phyloP scores from a whole-genome alignment of 176 grass and related monocot species.

The Oryza coarctata region DNA sequence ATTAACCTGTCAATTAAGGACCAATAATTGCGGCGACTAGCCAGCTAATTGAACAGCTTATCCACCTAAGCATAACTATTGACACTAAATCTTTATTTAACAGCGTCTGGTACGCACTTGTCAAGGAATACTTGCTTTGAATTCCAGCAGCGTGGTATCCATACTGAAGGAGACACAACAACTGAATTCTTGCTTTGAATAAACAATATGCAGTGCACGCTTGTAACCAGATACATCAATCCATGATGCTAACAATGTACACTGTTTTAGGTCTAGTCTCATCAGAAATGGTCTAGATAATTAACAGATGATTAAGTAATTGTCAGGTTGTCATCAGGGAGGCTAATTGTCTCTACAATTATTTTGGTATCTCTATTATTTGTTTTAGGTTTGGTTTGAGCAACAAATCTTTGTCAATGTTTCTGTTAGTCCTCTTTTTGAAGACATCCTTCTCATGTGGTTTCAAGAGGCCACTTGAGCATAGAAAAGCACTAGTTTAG shows the following conservation, averaged over 20 bases:
- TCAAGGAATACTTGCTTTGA: neutral
- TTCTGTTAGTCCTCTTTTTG: neutral
- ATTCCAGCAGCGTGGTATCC: neutral
- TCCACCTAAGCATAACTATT: neutral
- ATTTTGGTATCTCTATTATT: neutral
- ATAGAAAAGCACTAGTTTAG: conserved; percentile 3
- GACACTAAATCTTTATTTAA: neutral
- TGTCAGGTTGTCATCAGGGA: neutral
- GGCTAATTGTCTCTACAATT: neutral
- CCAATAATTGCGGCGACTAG: neutral
- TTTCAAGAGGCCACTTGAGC: conserved; percentile 6
- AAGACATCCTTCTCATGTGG: neutral
- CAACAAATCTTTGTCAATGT: neutral
- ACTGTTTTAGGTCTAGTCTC: neutral
- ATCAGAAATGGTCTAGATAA: neutral
- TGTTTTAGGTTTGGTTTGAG: neutral
- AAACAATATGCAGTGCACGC: neutral
- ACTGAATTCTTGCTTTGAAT: neutral
- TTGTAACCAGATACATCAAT: neutral
- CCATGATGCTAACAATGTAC: neutral
- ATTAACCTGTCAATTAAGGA: neutral
- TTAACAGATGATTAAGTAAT: conserved; percentile 3
- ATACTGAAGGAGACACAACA: neutral
- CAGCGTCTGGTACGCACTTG: neutral
- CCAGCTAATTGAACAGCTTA: neutral